These are phyloP conservation scores for Wallacemonas collosoma DNA, from an alignment of 208 protist species.

Conservation along the genomic window DNA sequence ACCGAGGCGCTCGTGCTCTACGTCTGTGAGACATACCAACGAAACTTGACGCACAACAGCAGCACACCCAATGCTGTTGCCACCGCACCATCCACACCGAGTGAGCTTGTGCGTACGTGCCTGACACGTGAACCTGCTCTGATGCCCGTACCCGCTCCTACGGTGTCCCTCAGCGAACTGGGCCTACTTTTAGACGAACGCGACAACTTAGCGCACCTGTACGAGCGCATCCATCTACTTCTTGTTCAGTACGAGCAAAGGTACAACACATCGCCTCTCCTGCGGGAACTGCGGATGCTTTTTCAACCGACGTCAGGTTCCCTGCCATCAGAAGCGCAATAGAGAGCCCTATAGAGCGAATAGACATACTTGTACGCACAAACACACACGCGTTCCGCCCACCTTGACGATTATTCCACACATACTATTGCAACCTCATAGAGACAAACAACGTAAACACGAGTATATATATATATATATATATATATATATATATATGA, in stretches of 20 bases:
- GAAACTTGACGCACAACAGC: conserved; percentile 28
- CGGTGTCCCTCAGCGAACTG: conserved; percentile 58
- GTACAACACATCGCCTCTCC: conserved; percentile 20
- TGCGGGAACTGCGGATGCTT: conserved; percentile 26
- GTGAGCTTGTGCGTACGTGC: conserved; percentile 4
- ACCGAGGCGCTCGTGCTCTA: conserved; percentile 45
- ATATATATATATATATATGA: too few relatives aligned
- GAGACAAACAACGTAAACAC: too few relatives aligned
- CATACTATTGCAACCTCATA: too few relatives aligned
- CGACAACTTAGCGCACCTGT: conserved; percentile 55
- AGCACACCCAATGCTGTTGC: background rate
- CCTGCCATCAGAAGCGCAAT: background rate
- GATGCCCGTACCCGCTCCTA: background rate
- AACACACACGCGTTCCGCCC: too few relatives aligned
- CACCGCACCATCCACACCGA: background rate
- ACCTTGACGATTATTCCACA: too few relatives aligned
- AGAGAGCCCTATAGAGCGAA: background rate
- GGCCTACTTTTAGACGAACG: conserved; percentile 65
- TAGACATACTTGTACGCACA: background rate
- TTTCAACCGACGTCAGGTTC: conserved; percentile 18
- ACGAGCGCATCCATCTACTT: conserved; percentile 16
- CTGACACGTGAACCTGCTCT: conserved; percentile 4
- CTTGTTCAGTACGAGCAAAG: conserved; percentile 3
- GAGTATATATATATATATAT: too few relatives aligned
- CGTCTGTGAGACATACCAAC: conserved; percentile 44